Conservation (phyloP, 192 early-diverging fungal genomes). For the Lobulomyces angularis region DNA sequence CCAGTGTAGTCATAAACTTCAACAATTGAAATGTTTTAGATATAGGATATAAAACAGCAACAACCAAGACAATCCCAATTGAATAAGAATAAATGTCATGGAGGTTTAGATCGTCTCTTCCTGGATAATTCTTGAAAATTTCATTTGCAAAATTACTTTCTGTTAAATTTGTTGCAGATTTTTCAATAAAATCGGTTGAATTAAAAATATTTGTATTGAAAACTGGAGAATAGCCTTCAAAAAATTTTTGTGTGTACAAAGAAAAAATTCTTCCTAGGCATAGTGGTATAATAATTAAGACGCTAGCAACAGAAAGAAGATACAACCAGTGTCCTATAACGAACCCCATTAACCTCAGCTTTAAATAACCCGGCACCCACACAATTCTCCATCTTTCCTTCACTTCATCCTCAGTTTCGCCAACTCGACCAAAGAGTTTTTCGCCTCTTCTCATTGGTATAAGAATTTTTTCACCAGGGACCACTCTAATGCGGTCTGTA, state of each 20-base stretch:
- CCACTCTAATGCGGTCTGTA: conserved; percentile 67
- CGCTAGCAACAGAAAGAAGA: conserved; percentile 2
- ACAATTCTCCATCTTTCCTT: conserved; percentile 57
- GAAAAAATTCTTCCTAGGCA: conserved; percentile 28
- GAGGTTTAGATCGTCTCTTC: conserved; percentile 40
- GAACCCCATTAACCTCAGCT: conserved; percentile 40
- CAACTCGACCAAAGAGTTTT: conserved; percentile 24
- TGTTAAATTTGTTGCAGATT: conserved; percentile 1
- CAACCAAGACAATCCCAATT: too few species aligned
- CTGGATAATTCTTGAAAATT: too few species aligned
- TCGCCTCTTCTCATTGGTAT: conserved; percentile 45
- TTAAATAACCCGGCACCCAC: conserved; percentile 65
- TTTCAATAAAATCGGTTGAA: background rate
- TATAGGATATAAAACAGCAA: too few species aligned
- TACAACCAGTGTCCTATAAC: conserved; percentile 3
- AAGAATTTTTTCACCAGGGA: conserved; percentile 66
- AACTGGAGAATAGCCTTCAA: background rate
- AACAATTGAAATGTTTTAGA: too few species aligned
- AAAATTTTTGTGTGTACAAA: conserved; percentile 19
- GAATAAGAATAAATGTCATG: conserved; percentile 71
- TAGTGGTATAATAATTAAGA: background rate
- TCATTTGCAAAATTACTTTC: conserved; percentile 17
- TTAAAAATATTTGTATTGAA: conserved; percentile 2
- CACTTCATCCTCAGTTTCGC: conserved; percentile 37
- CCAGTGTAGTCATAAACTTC: conserved; percentile 35